Evolutionary conservation across 148 eudicot species (phyloP).

Genomic region (Oxyria digyna): DNA sequence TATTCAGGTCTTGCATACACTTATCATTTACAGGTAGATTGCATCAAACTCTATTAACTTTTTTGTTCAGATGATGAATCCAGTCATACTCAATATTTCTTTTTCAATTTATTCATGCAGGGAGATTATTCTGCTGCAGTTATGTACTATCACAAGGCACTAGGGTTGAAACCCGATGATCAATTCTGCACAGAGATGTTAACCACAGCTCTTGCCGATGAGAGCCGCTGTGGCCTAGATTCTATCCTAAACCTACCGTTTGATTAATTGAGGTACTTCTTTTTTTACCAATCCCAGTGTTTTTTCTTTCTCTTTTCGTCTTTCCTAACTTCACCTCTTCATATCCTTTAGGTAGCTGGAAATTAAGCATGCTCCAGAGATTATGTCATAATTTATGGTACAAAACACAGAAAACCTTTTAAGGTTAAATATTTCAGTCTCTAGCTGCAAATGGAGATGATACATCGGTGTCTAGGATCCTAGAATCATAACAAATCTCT

Average conservation of each 20-base stretch:
- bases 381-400: background rate
- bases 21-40: conserved; percentile 74
- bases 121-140: conserved; percentile 62
- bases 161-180: conserved; percentile 81
- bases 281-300: background rate
- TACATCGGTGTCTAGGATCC: conserved; percentile 6
- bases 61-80: background rate
- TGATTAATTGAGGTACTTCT: background rate
- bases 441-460: background rate
- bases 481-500: conserved; percentile 11
- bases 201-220: conserved; percentile 60
- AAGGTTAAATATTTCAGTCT: background rate
- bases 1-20: conserved; percentile 99
- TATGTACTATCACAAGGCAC: conserved; percentile 86
- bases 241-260: conserved; percentile 20
- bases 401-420: background rate
- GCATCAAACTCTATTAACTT: background rate
- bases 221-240: conserved; percentile 31
- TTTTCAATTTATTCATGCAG: conserved; percentile 26
- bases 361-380: background rate
- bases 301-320: background rate
- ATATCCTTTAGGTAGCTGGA: background rate
- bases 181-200: conserved; percentile 94
- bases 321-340: background rate
- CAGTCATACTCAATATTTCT: background rate